Conservation (phyloP, 108 stramenopile genomes). For the Aurantiochytrium sp. region DNA sequence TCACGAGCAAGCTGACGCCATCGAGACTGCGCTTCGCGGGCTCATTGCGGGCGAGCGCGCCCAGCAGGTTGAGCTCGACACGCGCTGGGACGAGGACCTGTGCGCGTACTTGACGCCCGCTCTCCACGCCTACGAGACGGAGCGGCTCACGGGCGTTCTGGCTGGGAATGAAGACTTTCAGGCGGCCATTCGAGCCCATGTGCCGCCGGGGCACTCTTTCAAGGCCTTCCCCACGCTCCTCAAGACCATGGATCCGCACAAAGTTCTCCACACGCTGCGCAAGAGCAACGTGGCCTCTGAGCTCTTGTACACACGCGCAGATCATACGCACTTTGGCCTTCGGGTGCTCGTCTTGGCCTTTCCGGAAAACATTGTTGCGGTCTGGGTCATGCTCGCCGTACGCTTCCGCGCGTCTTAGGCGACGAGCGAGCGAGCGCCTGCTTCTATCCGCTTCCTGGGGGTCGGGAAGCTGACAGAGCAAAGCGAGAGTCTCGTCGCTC, state of each 20-base stretch:
- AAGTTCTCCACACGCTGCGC: conserved; percentile 40
- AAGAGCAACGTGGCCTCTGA: conserved; percentile 36
- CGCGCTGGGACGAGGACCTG: conserved; percentile 43
- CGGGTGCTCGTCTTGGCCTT: conserved; percentile 52
- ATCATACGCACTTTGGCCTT: conserved; percentile 44
- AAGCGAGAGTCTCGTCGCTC: no score
- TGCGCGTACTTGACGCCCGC: conserved; percentile 39
- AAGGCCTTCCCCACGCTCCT: conserved; percentile 55
- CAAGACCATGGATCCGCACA: conserved; percentile 34
- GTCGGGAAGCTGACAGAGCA: no score
- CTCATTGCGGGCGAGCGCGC: conserved; percentile 37
- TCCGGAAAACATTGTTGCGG: conserved; percentile 46
- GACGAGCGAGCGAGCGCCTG: no score
- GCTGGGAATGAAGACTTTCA: conserved; percentile 49
- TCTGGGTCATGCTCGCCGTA: conserved; percentile 57
- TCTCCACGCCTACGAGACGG: conserved; percentile 45
- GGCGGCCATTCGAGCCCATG: conserved; percentile 35
- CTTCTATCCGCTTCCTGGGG: no score
- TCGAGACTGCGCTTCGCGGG: conserved; percentile 37
- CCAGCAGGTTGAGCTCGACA: conserved; percentile 17
- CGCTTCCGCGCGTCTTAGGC: conserved; percentile 36
- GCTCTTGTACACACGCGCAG: conserved; percentile 40
- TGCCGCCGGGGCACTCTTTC: conserved; percentile 53
- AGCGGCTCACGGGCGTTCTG: conserved; percentile 38
- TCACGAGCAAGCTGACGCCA: background rate